A percentile compares a stretch with the other conserved stretches of the same genome.
phyloP scores from a whole-genome alignment of 495 filamentous ascomycete genomes.

The Aspergillus ostianus region DNA sequence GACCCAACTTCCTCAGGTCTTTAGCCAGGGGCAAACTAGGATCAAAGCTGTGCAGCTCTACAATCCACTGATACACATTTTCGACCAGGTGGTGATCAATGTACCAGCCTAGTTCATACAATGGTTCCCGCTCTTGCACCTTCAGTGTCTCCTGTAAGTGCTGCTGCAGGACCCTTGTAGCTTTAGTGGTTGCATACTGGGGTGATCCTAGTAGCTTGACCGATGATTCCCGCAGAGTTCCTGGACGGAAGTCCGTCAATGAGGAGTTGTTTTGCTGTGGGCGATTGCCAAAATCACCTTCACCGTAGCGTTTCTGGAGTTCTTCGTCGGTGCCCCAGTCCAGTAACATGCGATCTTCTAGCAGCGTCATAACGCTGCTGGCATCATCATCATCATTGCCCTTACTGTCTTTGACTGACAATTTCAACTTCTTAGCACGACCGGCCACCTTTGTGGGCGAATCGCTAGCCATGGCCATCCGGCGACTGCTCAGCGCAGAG shows the following conservation, averaged over 20 bases:
- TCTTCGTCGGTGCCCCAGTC: constrained; percentile 4
- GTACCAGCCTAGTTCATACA: constrained; percentile 82
- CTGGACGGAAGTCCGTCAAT: constrained; percentile 65
- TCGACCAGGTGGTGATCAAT: constrained; percentile 57
- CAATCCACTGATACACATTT: constrained; percentile 92
- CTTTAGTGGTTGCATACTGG: constrained; percentile 62
- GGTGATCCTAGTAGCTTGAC: constrained; percentile 63
- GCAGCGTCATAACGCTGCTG: background rate
- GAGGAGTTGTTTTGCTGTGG: background rate
- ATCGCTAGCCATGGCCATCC: constrained; percentile 7
- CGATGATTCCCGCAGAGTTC: constrained; percentile 51
- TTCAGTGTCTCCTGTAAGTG: constrained; percentile 62
- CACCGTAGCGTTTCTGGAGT: background rate
- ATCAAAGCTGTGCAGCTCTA: constrained; percentile 86
- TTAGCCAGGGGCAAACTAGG: constrained; percentile 62
- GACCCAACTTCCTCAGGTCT: constrained; percentile 63
- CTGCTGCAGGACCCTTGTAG: constrained; percentile 60
- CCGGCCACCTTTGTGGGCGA: background rate
- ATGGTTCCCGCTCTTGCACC: constrained; percentile 59
- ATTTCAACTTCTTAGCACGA: background rate
- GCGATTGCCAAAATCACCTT: background rate
- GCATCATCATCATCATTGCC: background rate
- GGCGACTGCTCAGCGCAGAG: constrained; percentile 44
- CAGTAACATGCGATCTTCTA: background rate
- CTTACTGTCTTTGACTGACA: background rate